Evolutionary conservation across 139 green algal species (phyloP), one percentile per base, ranked within the genome.

Genomic region (Pycnococcus provasolii): DNA sequence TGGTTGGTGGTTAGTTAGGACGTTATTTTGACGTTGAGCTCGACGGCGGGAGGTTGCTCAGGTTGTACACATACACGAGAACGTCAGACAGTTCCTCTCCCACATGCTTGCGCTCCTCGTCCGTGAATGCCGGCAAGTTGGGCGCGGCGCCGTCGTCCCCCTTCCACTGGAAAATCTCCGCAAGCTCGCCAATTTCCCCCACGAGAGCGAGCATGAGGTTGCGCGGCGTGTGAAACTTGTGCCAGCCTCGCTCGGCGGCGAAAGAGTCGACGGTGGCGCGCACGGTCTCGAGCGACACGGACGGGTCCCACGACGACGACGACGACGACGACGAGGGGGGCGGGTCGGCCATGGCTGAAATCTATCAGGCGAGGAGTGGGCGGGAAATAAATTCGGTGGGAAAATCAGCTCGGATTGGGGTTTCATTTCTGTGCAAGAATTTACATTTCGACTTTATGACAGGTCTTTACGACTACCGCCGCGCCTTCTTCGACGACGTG

Each of bases 181-280:
- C 60, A 46, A 88, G 66, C 72, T 88, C 81, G 2, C 82, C 82
- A 40, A 86, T 76, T 66, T 88, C 79, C 0, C 75, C 76, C 13
- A 73, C 78, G 13, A 92, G 48, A 0, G 87, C 87, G 52, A 92
- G 63, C 40, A 94, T 40, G 42, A 94, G 70, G 75, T 94, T 94
- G 8, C 87, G 62, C 0, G 87, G 87, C 0, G 84, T 86, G 79
- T 94, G 87, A 62, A 82, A 92, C 67, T 90, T 75, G 4, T 82
- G 48, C 86, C 86, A 92, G 51, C 85, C 72, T 9, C 86, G 45
- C 3, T 86, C 84, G 1, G 5, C 37, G 0, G 77, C 73, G 71
- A 90, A 92, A 0, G 58, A 39, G 1, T 45, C n/a, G 6, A 84
- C 46, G 0, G 43, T 57, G 0, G 5, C 3, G 1, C 84, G 70